Evolutionary conservation across 208 protist species (phyloP), one percentile per base, ranked within the genome.

Genomic region (Acanthamoeba divionensis): DNA sequence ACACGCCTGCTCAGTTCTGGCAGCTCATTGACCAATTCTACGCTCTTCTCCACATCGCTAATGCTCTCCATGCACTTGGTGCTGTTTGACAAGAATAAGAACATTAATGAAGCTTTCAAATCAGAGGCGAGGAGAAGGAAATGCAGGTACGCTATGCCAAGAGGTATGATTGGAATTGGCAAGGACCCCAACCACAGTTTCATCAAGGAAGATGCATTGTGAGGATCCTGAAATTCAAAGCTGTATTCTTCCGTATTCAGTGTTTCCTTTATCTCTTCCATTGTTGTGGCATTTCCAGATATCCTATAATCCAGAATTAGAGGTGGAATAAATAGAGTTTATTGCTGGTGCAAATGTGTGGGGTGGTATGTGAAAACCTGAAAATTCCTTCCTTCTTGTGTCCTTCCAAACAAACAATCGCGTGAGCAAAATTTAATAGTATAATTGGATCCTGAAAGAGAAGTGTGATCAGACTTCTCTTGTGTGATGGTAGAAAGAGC

Each of bases 301-400:
- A 79, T 79, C 44, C 69, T 79, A n/a, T n/a, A n/a, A n/a, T n/a
- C n/a, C n/a, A n/a, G n/a, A n/a, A n/a, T n/a, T n/a, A n/a, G n/a
- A n/a, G n/a, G n/a, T n/a, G n/a, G n/a, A n/a, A n/a, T n/a, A n/a
- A n/a, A n/a, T n/a, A n/a, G n/a, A n/a, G n/a, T n/a, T n/a, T n/a
- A n/a, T 0, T n/a, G 7, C 44, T 50, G 36, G 36, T 77, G 7
- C 2, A 7, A 1, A 10, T 77, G 66, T 50, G 15, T 2, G 41
- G 31, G 62, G 12, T n/a, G 10, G 62, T 67, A 24, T 33, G 62
- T 36, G 18, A 15, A 6, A 50, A 79, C 69, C 69, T 47, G 69
- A 79, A 79, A 15, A 79, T 79, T 41, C 69, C 69, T 33, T 79
- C 69, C 44, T 31, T 79, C 69, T 79, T 79, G 69, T 79, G 69